These are phyloP conservation scores for Nepenthes alata DNA, from an alignment of 179 eudicot genomes.

Conservation along the genomic window DNA sequence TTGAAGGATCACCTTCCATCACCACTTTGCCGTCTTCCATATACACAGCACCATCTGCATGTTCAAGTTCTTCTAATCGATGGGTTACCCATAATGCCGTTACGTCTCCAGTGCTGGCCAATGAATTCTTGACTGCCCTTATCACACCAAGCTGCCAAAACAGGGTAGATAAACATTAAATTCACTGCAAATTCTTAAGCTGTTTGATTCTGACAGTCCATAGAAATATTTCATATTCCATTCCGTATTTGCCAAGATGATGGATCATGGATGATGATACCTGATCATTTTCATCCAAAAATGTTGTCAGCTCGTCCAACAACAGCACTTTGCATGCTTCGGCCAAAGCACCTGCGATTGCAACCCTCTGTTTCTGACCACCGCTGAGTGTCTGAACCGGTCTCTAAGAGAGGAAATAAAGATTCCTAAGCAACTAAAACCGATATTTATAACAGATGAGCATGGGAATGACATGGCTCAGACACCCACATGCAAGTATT, in stretches of 20 bases:
- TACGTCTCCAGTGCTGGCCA: conserved; percentile 49
- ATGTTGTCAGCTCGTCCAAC: conserved; percentile 94
- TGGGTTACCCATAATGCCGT: conserved; percentile 98
- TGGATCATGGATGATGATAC: conserved; percentile 14
- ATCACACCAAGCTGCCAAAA: conserved; percentile 57
- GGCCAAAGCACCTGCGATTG: conserved; percentile 96
- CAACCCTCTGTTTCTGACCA: conserved; percentile 97
- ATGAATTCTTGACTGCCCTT: conserved; percentile 65
- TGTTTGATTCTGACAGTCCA: too few relatives aligned
- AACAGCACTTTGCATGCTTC: conserved; percentile 85
- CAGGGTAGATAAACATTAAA: not conserved
- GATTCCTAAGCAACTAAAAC: not conserved
- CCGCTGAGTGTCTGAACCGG: conserved; percentile 98
- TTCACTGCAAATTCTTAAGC: too few relatives aligned
- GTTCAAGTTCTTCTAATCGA: conserved; percentile 79
- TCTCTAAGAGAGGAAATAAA: conserved; percentile 27
- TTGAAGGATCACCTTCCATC: conserved; percentile 57
- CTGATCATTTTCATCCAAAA: conserved; percentile 93
- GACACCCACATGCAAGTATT: conserved; percentile 48
- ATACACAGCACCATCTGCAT: conserved; percentile 92
- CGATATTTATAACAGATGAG: too few relatives aligned
- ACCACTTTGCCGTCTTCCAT: conserved; percentile 89
- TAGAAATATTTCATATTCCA: not conserved
- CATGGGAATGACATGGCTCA: not conserved
- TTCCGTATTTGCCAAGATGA: not conserved